Conservation (phyloP, 768 basidiomycete species). For the Mycena crocata region DNA sequence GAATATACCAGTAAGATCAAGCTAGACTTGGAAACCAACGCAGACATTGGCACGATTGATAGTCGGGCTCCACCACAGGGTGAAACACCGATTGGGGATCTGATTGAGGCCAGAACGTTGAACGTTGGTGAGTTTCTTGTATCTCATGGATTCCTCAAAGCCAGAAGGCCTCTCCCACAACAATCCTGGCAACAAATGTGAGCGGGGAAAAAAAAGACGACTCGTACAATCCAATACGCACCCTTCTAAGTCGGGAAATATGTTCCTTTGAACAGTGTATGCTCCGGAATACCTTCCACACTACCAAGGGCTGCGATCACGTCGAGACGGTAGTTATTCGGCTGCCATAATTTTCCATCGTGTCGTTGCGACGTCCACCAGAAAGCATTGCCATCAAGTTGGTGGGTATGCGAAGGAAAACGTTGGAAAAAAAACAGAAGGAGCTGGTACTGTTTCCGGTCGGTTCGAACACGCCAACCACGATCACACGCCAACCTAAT, state of each 20-base stretch:
- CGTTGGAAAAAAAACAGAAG: slow-evolving; percentile 45
- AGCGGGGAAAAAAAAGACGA: slow-evolving; percentile 19
- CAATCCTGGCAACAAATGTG: slow-evolving; percentile 59
- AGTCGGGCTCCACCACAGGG: slow-evolving; percentile 99
- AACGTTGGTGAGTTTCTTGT: slow-evolving; percentile 97
- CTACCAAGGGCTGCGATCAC: slow-evolving; percentile 98
- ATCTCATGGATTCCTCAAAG: slow-evolving; percentile 96
- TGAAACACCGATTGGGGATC: slow-evolving; percentile 99
- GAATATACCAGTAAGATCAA: slow-evolving; percentile 97
- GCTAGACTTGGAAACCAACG: slow-evolving; percentile 99
- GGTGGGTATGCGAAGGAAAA: neutral
- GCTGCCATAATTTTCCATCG: slow-evolving; percentile 95
- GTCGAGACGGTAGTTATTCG: slow-evolving; percentile 98
- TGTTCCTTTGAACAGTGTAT: slow-evolving; percentile 97
- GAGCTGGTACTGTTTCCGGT: slow-evolving; percentile 98
- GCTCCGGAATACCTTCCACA: slow-evolving; percentile 96
- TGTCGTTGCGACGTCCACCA: slow-evolving; percentile 99
- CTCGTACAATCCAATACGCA: slow-evolving; percentile 42
- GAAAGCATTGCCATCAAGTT: slow-evolving; percentile 85
- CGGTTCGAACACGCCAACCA: slow-evolving; percentile 97
- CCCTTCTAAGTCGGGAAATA: slow-evolving; percentile 99
- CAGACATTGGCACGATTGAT: slow-evolving; percentile 99
- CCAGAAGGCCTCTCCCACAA: slow-evolving; percentile 99
- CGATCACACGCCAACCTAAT: slow-evolving; percentile 93
- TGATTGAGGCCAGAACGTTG: slow-evolving; percentile 98